These are phyloP conservation scores for Sporodiniella umbellata DNA, from an alignment of 371 early-diverging fungal genomes.

Conservation along the genomic window DNA sequence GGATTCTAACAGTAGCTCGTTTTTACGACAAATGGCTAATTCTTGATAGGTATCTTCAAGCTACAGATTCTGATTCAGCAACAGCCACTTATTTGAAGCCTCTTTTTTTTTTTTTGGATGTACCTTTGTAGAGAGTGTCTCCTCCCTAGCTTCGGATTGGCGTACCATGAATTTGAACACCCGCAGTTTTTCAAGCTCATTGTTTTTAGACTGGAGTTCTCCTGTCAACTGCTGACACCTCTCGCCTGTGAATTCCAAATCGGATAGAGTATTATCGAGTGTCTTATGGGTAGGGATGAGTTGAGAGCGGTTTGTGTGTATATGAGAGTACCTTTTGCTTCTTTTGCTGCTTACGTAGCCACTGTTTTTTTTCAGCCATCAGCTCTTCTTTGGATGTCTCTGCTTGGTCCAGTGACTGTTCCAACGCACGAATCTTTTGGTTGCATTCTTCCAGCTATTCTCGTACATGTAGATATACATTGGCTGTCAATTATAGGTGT, in stretches of 20 bases:
- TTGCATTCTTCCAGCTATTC: constrained; percentile 25
- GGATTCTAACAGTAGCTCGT: constrained; percentile 31
- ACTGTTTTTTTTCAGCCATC: constrained; percentile 24
- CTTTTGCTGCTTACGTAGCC: constrained; percentile 32
- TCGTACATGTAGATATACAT: too few species aligned
- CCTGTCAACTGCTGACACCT: constrained; percentile 30
- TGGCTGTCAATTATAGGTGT: too few species aligned
- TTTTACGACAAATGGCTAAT: constrained; percentile 23
- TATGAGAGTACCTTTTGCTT: constrained; percentile 24
- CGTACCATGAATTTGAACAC: constrained; percentile 43
- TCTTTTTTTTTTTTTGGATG: neutral
- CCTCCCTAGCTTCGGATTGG: constrained; percentile 45
- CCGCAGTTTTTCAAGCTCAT: constrained; percentile 39
- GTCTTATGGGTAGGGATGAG: constrained; percentile 14
- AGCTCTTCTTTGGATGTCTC: constrained; percentile 25
- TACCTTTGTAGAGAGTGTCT: constrained; percentile 36
- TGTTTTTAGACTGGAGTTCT: constrained; percentile 30
- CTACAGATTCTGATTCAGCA: too few species aligned
- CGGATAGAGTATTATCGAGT: constrained; percentile 28
- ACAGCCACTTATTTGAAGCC: too few species aligned
- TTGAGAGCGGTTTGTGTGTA: too few species aligned
- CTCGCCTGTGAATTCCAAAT: constrained; percentile 33
- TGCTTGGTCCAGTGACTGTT: constrained; percentile 19
- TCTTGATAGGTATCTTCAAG: constrained; percentile 43
- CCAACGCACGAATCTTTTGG: constrained; percentile 18